Conservation (phyloP, 2,329 filamentous ascomycete genomes). For the Botryotinia convoluta region DNA sequence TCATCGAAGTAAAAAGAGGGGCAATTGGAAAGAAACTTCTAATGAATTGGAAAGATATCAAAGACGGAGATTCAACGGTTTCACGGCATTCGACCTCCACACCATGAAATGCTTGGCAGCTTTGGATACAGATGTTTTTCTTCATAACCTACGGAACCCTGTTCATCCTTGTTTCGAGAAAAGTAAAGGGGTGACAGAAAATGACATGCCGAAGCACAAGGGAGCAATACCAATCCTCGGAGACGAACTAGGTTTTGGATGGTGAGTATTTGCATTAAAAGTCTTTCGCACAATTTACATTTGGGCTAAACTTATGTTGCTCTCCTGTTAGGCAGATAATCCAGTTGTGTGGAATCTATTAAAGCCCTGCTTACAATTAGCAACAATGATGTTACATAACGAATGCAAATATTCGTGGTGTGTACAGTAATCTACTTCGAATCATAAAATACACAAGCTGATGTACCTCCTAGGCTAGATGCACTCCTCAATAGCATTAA, state of each 20-base stretch:
- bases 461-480: background rate
- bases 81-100: background rate
- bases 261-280: conserved; percentile 11
- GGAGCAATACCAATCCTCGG: conserved; percentile 21
- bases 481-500: background rate
- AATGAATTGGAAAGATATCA: background rate
- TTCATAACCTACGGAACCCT: conserved; percentile 2
- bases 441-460: background rate
- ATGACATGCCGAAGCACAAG: conserved; percentile 16
- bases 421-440: background rate
- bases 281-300: background rate
- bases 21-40: background rate
- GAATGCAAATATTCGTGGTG: conserved; percentile 13
- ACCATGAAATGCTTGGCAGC: background rate
- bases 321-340: background rate
- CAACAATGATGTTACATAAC: conserved; percentile 3
- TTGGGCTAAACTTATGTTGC: background rate
- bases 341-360: background rate
- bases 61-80: conserved; percentile 1
- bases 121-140: background rate
- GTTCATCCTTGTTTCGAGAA: conserved; percentile 19
- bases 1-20: background rate
- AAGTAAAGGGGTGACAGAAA: conserved; percentile 14
- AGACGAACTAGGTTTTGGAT: conserved; percentile 20
- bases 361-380: conserved; percentile 2